These are phyloP conservation scores for Leccinum disarticulatum DNA, from an alignment of 768 basidiomycete genomes.

Conservation along the genomic window DNA sequence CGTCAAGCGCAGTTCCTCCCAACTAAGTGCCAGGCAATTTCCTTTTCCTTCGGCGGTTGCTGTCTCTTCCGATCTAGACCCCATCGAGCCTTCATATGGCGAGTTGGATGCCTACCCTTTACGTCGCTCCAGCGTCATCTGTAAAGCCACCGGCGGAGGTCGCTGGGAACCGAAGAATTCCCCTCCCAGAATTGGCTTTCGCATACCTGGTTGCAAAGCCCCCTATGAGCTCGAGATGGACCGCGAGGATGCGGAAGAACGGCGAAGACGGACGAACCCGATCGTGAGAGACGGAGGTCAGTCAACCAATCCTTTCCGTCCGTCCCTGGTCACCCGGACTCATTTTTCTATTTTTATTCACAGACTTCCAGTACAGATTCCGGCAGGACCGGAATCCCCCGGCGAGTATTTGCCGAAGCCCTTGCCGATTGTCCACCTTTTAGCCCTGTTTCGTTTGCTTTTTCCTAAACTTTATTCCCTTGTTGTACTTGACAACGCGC, in stretches of 20 bases:
- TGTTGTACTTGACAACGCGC: constrained; percentile 24
- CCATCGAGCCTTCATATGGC: constrained; percentile 53
- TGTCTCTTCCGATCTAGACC: constrained; percentile 26
- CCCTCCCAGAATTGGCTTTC: constrained; percentile 42
- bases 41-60: constrained; percentile 28
- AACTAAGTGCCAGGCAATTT: constrained; percentile 25
- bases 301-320: constrained; percentile 4
- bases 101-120: constrained; percentile 77
- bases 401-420: constrained; percentile 42
- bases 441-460: constrained; percentile 22
- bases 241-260: constrained; percentile 56
- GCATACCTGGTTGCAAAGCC: constrained; percentile 65
- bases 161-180: constrained; percentile 73
- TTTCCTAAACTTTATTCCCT: constrained; percentile 17
- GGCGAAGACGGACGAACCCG: constrained; percentile 54
- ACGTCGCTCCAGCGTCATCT: constrained; percentile 60
- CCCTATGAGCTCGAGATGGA: constrained; percentile 71
- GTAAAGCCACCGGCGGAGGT: constrained; percentile 78
- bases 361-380: constrained; percentile 68
- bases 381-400: constrained; percentile 48
- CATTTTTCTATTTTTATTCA: neutral
- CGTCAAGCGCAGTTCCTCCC: constrained; percentile 30
- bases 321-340: constrained; percentile 1
- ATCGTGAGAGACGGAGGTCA: constrained; percentile 59
- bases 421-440: constrained; percentile 62